These are phyloP conservation scores for Biscogniauxia mediterranea DNA, from an alignment of 2,329 filamentous ascomycete genomes.

Conservation along the genomic window DNA sequence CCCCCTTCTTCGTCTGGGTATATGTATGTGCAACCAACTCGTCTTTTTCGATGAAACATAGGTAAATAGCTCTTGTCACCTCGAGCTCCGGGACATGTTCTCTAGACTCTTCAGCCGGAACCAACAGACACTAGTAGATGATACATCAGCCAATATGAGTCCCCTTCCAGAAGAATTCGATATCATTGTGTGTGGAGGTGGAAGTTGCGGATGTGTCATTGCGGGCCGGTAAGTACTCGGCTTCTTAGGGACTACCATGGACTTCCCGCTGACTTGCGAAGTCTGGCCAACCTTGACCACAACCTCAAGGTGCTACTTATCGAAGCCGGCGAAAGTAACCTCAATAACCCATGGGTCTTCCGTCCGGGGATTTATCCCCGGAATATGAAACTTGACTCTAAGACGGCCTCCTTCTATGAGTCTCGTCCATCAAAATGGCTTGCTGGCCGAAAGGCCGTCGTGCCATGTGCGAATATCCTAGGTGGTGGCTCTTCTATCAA, in stretches of 20 bases:
- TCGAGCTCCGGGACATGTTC: constrained; percentile 15
- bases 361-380: constrained; percentile 73
- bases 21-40: constrained; percentile 18
- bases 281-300: constrained; percentile 72
- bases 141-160: constrained; percentile 30
- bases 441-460: constrained; percentile 66
- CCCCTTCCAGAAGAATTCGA: constrained; percentile 72
- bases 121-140: constrained; percentile 7
- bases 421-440: constrained; percentile 73
- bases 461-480: constrained; percentile 71
- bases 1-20: constrained; percentile 22
- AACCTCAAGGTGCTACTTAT: constrained; percentile 60
- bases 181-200: constrained; percentile 76
- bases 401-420: constrained; percentile 80
- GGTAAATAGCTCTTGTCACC: constrained; percentile 17
- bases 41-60: constrained; percentile 20
- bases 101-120: constrained; percentile 18
- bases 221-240: constrained; percentile 48
- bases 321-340: constrained; percentile 42
- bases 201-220: constrained; percentile 62
- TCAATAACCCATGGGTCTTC: constrained; percentile 78
- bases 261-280: constrained; percentile 40
- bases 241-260: constrained; percentile 2
- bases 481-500: constrained; percentile 75
- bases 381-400: constrained; percentile 74